Base-by-base conservation (phyloP, 2,329 filamentous ascomycete species). In the Talaromyces sp. region DNA sequence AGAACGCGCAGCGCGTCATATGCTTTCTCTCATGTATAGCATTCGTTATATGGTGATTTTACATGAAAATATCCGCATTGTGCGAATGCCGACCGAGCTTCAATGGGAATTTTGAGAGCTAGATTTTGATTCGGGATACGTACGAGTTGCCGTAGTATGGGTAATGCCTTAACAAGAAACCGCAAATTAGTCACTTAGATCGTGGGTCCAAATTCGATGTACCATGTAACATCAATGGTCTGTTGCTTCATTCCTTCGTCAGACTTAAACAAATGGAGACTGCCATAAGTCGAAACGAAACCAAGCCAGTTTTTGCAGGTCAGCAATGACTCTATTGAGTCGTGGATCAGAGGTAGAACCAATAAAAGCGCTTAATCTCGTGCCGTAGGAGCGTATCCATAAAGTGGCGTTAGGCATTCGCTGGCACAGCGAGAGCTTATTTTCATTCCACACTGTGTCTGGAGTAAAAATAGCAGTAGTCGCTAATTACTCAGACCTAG, bases 391-490 rank as follows among this genome's bases (percentile, higher is more conserved):
- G 49, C 14, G 27, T 27, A 16, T 31, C 13, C 4, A 13, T 52
- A 16, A 16, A 31, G 47, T 52, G 49, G 49, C 47, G 49, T 31
- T 49, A 13, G 19, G n/a, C 19, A 49, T 24, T 22, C 47, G 13
- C 45, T 54, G 50, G 14, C 31, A 37, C 52, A 39, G 52, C 19
- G n/a, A 22, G 52, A 56, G 33, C 10, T 56, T 56, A 39, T 56
- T 56, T 39, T 14, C n/a, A 37, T 56, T 37, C 19, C 33, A 24
- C 33, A 6, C 10, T 11, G 50, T 22, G 7, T 22, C 27, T n/a
- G 50, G 50, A 37, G 50, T 39, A 56, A 56, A 39, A 56, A 56
- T 56, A 56, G 52, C 19, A 39, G 24, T 14, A 56, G 52, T 22
- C 33, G 11, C 11, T n/a, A 33, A 33, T 31, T 33, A 33, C 19